Evolutionary conservation across 2,329 filamentous ascomycete genomes (phyloP), one percentile per base, ranked within the genome.

Genomic region (Trichoderma sp.): DNA sequence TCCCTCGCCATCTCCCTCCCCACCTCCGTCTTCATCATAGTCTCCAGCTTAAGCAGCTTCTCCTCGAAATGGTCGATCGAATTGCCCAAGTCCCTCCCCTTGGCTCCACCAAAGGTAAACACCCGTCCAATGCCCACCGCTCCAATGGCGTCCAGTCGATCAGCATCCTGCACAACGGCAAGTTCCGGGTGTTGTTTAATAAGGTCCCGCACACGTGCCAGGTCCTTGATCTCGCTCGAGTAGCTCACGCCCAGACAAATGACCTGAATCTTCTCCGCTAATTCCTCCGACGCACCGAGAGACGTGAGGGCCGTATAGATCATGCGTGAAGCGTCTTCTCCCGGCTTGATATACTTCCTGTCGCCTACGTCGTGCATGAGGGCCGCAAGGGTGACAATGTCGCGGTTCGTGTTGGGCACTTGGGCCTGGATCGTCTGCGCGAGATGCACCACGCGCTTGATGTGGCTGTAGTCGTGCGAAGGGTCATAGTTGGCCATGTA

Each of bases 351-450:
- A 80, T 97, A 97, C 82, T 97, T 97, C 80, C 88, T 90, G 83
- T 97, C 95, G 73, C 93, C 93, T 21, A 97, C 91, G 77, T 97
- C 95, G 82, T 97, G 95, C n/a, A 95, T 87, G 5, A 95, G 86
- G 1, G 92, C 93, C 2, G 89, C 85, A 30, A 97, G 89, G 32
- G 89, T 88, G 74, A 96, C 85, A 30, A 90, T 81, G 12, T 84
- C 83, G 4, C 82, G 82, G 32, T 75, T 71, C 9, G 76, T 79
- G 65, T 71, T 76, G 70, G 78, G 81, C 68, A 90, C 87, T 53
- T 81, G 80, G 63, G 84, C 78, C 72, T 92, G 85, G 74, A 94
- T 91, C 75, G 87, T 83, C 60, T 89, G 88, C 7, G 94, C 89
- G 43, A 96, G 88, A n/a, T 87, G 86, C 26, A 94, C 83, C 26